Conservation (phyloP, 768 basidiomycete species). For the Kwoniella mangroviensis region DNA sequence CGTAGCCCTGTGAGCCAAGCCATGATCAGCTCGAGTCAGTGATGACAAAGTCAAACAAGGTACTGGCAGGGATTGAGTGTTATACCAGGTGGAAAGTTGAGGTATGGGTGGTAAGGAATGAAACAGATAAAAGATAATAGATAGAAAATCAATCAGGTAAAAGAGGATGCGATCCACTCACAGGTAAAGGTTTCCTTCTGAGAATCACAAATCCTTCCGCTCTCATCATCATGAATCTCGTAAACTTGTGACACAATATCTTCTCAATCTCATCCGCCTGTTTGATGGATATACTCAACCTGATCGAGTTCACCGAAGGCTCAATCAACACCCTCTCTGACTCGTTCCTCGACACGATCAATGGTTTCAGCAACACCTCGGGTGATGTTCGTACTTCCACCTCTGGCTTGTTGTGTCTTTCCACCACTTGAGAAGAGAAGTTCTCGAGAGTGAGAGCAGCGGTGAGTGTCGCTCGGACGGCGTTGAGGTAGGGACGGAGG, state of each 20-base stretch:
- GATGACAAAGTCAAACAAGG: too few species aligned
- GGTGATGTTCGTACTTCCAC: constrained; percentile 85
- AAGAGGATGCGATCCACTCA: constrained; percentile 56
- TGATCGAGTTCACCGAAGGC: constrained; percentile 94
- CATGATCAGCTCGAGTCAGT: too few species aligned
- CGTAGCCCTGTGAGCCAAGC: constrained; percentile 74
- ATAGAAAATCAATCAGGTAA: too few species aligned
- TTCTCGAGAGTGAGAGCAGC: constrained; percentile 96
- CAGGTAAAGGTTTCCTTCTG: constrained; percentile 88
- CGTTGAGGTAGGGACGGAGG: constrained; percentile 91
- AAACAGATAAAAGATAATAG: not conserved
- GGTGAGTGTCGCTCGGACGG: constrained; percentile 94
- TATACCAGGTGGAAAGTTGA: too few species aligned
- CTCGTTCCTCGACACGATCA: constrained; percentile 94
- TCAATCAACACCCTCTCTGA: constrained; percentile 97
- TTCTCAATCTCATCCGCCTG: constrained; percentile 99
- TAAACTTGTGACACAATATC: constrained; percentile 96
- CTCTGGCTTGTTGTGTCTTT: constrained; percentile 96
- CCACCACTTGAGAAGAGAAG: constrained; percentile 97
- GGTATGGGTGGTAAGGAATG: not conserved
- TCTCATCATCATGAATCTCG: constrained; percentile 97
- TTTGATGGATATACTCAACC: constrained; percentile 97
- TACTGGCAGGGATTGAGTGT: too few species aligned
- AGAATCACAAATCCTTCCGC: constrained; percentile 97
- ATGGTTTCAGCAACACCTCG: constrained; percentile 90